Conservation (phyloP, 371 early-diverging fungal species). For the Mucor velutinosus region DNA sequence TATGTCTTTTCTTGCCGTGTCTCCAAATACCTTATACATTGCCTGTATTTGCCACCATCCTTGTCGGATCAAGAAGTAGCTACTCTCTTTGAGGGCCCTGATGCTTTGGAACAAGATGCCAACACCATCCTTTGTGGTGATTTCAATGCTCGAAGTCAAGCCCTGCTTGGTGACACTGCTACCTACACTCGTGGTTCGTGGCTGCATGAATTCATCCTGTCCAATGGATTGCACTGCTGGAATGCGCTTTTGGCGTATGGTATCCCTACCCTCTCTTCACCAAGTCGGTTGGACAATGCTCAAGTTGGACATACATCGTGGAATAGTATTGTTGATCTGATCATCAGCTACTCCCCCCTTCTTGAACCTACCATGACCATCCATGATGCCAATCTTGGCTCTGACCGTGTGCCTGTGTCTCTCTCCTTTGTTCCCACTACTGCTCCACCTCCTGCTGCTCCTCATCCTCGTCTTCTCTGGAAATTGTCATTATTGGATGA, state of each 20-base stretch:
- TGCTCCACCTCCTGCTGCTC: neutral
- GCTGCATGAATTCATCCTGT: neutral
- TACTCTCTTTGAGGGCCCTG: neutral
- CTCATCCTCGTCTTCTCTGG: constrained; percentile 8
- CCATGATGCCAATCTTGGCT: neutral
- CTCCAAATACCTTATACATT: neutral
- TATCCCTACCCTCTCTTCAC: neutral
- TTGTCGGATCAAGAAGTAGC: neutral
- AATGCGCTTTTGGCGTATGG: neutral
- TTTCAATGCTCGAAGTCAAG: constrained; percentile 9
- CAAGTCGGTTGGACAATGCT: no score
- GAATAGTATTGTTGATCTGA: constrained; percentile 2
- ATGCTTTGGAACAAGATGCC: no score
- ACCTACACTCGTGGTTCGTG: constrained; percentile 6
- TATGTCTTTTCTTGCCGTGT: constrained; percentile 9
- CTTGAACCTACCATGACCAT: neutral
- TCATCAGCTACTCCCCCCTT: neutral
- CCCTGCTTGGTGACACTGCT: constrained; percentile 7
- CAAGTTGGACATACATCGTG: neutral
- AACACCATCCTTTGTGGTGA: no score
- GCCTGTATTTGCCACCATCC: constrained; percentile 8
- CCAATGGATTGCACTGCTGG: constrained; percentile 1
- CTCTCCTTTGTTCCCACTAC: neutral
- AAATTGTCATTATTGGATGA: constrained; percentile 1
- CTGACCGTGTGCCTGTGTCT: constrained; percentile 1